Evolutionary conservation across 2,329 filamentous ascomycete species (phyloP).

Genomic region (Pseudopithomyces chartarum): DNA sequence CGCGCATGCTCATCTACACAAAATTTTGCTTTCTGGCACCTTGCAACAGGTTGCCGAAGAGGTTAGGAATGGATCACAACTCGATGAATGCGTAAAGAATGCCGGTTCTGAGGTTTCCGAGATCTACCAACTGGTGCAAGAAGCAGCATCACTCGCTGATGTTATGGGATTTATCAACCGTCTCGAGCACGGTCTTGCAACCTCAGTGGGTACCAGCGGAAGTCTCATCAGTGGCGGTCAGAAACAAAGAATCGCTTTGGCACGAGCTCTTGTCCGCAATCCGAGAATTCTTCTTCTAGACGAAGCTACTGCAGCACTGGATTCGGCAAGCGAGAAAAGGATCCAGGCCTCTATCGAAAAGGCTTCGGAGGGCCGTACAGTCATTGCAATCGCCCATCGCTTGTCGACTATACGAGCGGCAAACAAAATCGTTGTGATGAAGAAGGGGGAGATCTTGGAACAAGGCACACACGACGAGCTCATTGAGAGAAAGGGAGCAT

Average conservation of each 20-base stretch:
- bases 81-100: slow-evolving; percentile 50
- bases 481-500: slow-evolving; percentile 46
- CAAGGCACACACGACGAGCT: slow-evolving; percentile 43
- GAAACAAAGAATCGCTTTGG: slow-evolving; percentile 64
- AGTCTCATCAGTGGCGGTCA: slow-evolving; percentile 63
- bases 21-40: slow-evolving; percentile 54
- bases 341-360: slow-evolving; percentile 54
- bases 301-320: slow-evolving; percentile 66
- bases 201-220: slow-evolving; percentile 59
- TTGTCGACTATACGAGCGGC: slow-evolving; percentile 44
- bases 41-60: slow-evolving; percentile 58
- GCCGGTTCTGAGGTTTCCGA: slow-evolving; percentile 54
- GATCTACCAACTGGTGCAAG: slow-evolving; percentile 57
- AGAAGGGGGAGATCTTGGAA: slow-evolving; percentile 43
- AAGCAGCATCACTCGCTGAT: slow-evolving; percentile 63
- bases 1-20: slow-evolving; percentile 47
- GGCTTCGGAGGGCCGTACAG: slow-evolving; percentile 40
- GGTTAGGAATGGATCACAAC: slow-evolving; percentile 57
- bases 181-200: slow-evolving; percentile 56
- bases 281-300: slow-evolving; percentile 65
- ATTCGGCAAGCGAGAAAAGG: slow-evolving; percentile 61
- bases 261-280: slow-evolving; percentile 60
- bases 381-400: slow-evolving; percentile 47
- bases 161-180: slow-evolving; percentile 60
- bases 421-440: slow-evolving; percentile 47